These are phyloP conservation scores for Xylaria hypoxylon DNA, from an alignment of 2,329 filamentous ascomycete species.

Conservation along the genomic window DNA sequence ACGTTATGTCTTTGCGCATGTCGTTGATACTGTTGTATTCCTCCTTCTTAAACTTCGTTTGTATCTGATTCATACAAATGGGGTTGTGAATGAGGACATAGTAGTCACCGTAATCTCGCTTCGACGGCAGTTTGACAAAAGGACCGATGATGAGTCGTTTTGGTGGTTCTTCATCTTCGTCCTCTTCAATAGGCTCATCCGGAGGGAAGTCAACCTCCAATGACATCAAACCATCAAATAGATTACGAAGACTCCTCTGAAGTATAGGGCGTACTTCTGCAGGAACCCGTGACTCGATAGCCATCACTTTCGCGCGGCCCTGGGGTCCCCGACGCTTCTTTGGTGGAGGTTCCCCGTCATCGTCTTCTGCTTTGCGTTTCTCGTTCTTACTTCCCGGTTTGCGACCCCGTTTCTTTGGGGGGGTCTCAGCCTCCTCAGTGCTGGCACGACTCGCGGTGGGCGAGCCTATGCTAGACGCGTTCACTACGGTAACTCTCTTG, in stretches of 20 bases:
- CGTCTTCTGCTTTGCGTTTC: slow-evolving; percentile 89
- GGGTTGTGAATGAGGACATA: slow-evolving; percentile 92
- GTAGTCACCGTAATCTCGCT: slow-evolving; percentile 92
- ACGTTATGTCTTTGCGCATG: slow-evolving; percentile 82
- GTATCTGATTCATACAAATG: slow-evolving; percentile 96
- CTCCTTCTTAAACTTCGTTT: slow-evolving; percentile 94
- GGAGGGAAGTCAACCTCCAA: slow-evolving; percentile 81
- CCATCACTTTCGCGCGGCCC: slow-evolving; percentile 72
- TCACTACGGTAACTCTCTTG: slow-evolving; percentile 61
- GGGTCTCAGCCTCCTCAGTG: slow-evolving; percentile 81
- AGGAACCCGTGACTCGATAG: slow-evolving; percentile 62
- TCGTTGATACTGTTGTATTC: slow-evolving; percentile 87
- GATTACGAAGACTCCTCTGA: slow-evolving; percentile 79
- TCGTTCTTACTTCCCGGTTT: slow-evolving; percentile 79
- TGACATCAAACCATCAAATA: slow-evolving; percentile 84
- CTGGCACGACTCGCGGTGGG: slow-evolving; percentile 83
- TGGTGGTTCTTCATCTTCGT: slow-evolving; percentile 67
- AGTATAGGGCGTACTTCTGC: slow-evolving; percentile 79
- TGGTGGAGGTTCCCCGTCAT: slow-evolving; percentile 79
- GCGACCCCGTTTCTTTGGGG: slow-evolving; percentile 84
- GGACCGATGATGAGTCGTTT: slow-evolving; percentile 91
- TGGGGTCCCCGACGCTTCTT: slow-evolving; percentile 83
- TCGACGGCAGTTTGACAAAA: slow-evolving; percentile 91
- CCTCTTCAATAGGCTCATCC: slow-evolving; percentile 62
- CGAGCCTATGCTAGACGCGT: slow-evolving; percentile 70